Evolutionary conservation across 2,329 filamentous ascomycete genomes (phyloP).

Genomic region (Trichophyton mentagrophytes): DNA sequence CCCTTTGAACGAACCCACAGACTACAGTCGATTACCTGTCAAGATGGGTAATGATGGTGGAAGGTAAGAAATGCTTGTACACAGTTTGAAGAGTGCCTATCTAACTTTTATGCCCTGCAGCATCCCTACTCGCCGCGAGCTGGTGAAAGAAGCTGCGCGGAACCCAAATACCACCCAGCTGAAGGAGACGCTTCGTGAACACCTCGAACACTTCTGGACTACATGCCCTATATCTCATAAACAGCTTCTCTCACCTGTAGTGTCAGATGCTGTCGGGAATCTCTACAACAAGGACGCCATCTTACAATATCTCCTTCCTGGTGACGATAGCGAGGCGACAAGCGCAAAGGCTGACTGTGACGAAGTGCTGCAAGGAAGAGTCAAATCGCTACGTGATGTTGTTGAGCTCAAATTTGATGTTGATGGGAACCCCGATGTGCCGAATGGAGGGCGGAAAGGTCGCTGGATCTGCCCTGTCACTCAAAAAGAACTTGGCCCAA

Average conservation of each 20-base stretch:
- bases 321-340: conserved; percentile 41
- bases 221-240: conserved; percentile 77
- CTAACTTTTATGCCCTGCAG: conserved; percentile 28
- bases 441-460: conserved; percentile 33
- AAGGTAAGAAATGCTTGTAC: conserved; percentile 34
- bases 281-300: conserved; percentile 94
- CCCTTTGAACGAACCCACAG: not conserved
- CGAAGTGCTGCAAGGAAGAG: conserved; percentile 45
- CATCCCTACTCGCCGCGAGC: conserved; percentile 88
- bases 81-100: not conserved
- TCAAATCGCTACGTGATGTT: conserved; percentile 74
- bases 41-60: conserved; percentile 95
- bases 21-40: not conserved
- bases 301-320: conserved; percentile 52
- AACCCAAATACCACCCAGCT: conserved; percentile 70
- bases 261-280: conserved; percentile 70
- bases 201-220: conserved; percentile 73
- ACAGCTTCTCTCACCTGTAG: conserved; percentile 58
- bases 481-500: conserved; percentile 68
- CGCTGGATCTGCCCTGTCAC: conserved; percentile 78
- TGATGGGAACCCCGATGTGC: conserved; percentile 27
- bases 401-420: conserved; percentile 69
- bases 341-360: conserved; percentile 48
- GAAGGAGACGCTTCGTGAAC: conserved; percentile 77
- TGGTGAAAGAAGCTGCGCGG: conserved; percentile 85